Base-by-base conservation (phyloP, 2,329 filamentous ascomycete genomes). In the Scolecobasidium constrictum region DNA sequence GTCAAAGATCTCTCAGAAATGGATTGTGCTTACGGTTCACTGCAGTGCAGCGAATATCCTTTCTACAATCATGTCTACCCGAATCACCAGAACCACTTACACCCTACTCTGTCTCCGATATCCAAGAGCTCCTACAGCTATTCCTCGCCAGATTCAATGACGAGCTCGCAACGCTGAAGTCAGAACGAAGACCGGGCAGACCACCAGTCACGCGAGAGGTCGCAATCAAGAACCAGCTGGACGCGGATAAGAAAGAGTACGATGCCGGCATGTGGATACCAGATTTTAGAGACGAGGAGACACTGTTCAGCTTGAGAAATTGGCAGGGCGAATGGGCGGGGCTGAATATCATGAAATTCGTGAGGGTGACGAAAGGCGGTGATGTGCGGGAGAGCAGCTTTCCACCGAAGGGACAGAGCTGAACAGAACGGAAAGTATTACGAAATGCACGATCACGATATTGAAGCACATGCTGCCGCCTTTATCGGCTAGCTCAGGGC, bases 271-370 rank as follows among this genome's bases (percentile, higher is more conserved):
- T 94, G 56, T 83, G 84, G 86, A 61, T 93, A 33, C 88, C 90
- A 0, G 84, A 95, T 56, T 66, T 95, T 42, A 74, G 77, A 43
- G 72, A 78, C 34, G 68, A 72, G 33, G 73, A 79, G 38, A 86
- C 80, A 50, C 63, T 84, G 40, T 63, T 71, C 45, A 71, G 75
- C 50, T 62, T 96, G 33, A 72, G 77, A 48, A 69, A 71, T 17
- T 96, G 87, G 86, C 83, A 86, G 49, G 83, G 84, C 3, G 75
- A 83, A 19, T 96, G 90, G 90, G 73, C 83, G 6, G 81, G 82
- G 53, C 71, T 95, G 48, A 77, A 79, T 23, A 81, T 74, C 6
- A 60, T 95, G 50, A 77, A 79, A 46, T 96, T 88, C 72, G 71
- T 86, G 47, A 79, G 86, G 47, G 68, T 95, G 44, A 73, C 74